phyloP scores from a whole-genome alignment of 2,329 filamentous ascomycete species.

The Aspergillus quadrilineatus region DNA sequence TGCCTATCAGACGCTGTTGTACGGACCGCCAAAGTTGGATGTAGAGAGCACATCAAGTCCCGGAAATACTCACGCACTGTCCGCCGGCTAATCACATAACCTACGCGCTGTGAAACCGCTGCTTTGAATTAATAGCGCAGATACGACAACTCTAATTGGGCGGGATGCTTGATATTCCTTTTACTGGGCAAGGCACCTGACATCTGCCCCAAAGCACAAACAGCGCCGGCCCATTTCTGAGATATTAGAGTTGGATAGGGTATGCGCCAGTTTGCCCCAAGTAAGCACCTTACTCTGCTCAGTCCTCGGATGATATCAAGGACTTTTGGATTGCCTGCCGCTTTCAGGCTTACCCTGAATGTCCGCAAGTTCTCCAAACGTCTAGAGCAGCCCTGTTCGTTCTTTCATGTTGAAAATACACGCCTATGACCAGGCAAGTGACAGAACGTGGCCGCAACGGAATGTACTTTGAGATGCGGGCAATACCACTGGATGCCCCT shows the following conservation, averaged over 20 bases:
- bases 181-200: neutral
- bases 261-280: neutral
- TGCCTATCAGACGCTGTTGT: neutral
- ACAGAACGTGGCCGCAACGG: neutral
- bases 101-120: neutral
- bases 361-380: neutral
- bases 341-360: neutral
- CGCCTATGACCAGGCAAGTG: neutral
- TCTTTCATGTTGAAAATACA: neutral
- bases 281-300: slow-evolving; percentile 1
- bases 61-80: neutral
- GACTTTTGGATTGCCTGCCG: neutral
- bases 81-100: neutral
- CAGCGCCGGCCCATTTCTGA: neutral
- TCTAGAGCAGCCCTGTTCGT: neutral
- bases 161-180: neutral
- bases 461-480: neutral
- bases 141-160: neutral
- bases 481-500: neutral
- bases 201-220: neutral
- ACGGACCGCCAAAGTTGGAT: neutral
- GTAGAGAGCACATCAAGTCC: neutral
- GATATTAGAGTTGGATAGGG: slow-evolving; percentile 2
- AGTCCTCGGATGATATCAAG: neutral
- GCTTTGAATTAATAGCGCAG: neutral